Evolutionary conservation across 2,329 filamentous ascomycete species (phyloP).

Genomic region (Aspergillus oerlinghausenensis): DNA sequence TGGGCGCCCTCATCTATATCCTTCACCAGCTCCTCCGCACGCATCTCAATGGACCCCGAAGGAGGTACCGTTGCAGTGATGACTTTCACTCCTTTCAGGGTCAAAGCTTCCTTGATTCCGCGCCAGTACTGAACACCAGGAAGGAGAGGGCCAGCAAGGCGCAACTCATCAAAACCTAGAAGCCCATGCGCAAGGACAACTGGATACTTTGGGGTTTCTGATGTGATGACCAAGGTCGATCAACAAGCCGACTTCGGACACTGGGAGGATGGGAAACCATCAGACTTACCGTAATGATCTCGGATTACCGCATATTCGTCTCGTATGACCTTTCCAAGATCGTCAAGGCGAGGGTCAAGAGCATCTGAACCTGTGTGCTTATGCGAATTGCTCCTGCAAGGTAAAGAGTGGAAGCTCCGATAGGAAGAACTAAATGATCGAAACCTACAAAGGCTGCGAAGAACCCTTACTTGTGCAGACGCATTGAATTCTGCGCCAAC

Average conservation of each 20-base stretch:
- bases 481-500: constrained; percentile 4
- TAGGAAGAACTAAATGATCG: neutral
- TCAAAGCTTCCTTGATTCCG: constrained; percentile 57
- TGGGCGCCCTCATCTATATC: constrained; percentile 50
- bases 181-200: constrained; percentile 63
- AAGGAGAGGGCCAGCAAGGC: constrained; percentile 48
- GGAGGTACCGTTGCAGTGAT: constrained; percentile 57
- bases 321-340: constrained; percentile 51
- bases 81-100: constrained; percentile 55
- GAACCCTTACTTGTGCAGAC: neutral
- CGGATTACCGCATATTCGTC: constrained; percentile 60
- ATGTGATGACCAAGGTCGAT: neutral
- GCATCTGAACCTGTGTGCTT: constrained; percentile 1
- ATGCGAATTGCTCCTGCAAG: constrained; percentile 10
- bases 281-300: constrained; percentile 50
- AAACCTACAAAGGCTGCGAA: neutral
- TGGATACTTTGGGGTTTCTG: constrained; percentile 49
- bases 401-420: constrained; percentile 16
- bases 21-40: constrained; percentile 51
- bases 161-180: constrained; percentile 61
- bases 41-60: constrained; percentile 55
- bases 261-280: neutral
- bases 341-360: constrained; percentile 48
- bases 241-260: neutral
- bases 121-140: constrained; percentile 62